phyloP scores from a whole-genome alignment of 495 filamentous ascomycete genomes.

The Xylaria longipes region DNA sequence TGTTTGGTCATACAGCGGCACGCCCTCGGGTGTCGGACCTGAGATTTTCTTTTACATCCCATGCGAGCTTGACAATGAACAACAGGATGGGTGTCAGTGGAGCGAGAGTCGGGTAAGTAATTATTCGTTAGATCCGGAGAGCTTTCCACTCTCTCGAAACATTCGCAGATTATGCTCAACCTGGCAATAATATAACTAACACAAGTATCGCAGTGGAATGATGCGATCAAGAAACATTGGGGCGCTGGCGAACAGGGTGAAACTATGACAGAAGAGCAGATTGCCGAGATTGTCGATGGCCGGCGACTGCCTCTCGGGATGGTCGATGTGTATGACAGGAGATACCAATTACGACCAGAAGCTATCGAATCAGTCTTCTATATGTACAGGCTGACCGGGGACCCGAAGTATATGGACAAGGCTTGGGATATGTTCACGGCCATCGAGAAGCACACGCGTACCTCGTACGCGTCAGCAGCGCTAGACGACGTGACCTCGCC shows the following conservation, averaged over 20 bases:
- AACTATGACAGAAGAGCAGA: constrained; percentile 43
- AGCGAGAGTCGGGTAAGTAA: constrained; percentile 34
- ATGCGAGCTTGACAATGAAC: constrained; percentile 55
- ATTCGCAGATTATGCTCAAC: background rate
- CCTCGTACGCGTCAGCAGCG: constrained; percentile 40
- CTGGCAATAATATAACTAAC: background rate
- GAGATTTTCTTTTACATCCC: constrained; percentile 68
- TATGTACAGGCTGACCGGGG: constrained; percentile 65
- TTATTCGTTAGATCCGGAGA: background rate
- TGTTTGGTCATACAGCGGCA: constrained; percentile 83
- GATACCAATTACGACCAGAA: constrained; percentile 74
- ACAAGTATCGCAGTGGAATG: constrained; percentile 29
- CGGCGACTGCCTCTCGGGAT: constrained; percentile 65
- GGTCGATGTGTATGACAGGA: constrained; percentile 60
- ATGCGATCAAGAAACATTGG: constrained; percentile 41
- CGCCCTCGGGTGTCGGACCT: constrained; percentile 77
- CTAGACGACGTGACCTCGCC: constrained; percentile 38
- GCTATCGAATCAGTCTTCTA: constrained; percentile 70
- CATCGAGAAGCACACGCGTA: constrained; percentile 39
- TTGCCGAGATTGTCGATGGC: constrained; percentile 49
- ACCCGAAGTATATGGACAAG: constrained; percentile 59
- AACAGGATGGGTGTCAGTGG: constrained; percentile 41
- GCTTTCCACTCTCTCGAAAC: background rate
- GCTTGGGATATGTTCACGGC: constrained; percentile 66
- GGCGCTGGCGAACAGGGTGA: constrained; percentile 31